Evolutionary conservation across 2,329 filamentous ascomycete species (phyloP).

Genomic region (Colletotrichum tabaci): DNA sequence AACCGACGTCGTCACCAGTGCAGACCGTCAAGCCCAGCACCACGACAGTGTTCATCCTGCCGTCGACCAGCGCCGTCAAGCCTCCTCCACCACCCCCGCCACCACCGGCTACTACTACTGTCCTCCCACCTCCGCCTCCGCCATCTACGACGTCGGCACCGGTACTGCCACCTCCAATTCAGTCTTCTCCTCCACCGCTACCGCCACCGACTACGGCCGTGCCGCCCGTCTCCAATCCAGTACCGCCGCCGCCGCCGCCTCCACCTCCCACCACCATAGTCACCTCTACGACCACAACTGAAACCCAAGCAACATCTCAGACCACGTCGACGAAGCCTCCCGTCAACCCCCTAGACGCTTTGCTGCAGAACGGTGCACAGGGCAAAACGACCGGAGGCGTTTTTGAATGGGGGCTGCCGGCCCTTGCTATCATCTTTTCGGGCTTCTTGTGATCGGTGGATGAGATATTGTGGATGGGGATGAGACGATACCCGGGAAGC

Average conservation of each 20-base stretch:
- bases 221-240: not conserved
- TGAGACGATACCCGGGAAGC: not conserved
- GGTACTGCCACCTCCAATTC: slow-evolving; percentile 9
- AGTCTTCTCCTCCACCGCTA: slow-evolving; percentile 2
- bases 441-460: not conserved
- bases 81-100: slow-evolving; percentile 4
- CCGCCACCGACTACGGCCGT: not conserved
- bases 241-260: not conserved
- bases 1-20: slow-evolving; percentile 19
- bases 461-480: not conserved
- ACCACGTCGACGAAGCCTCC: slow-evolving; percentile 17
- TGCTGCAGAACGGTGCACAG: slow-evolving; percentile 27
- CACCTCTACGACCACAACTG: slow-evolving; percentile 8
- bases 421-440: not conserved
- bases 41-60: slow-evolving; percentile 1
- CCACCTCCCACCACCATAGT: not conserved
- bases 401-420: not conserved
- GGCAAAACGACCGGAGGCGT: not conserved
- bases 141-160: slow-evolving; percentile 4
- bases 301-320: not conserved
- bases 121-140: slow-evolving; percentile 3
- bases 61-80: slow-evolving; percentile 8
- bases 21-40: slow-evolving; percentile 21
- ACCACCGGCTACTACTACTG: not conserved
- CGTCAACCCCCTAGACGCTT: slow-evolving; percentile 35